Evolutionary conservation across 2,329 filamentous ascomycete genomes (phyloP).

Genomic region (Trichothecium roseum): DNA sequence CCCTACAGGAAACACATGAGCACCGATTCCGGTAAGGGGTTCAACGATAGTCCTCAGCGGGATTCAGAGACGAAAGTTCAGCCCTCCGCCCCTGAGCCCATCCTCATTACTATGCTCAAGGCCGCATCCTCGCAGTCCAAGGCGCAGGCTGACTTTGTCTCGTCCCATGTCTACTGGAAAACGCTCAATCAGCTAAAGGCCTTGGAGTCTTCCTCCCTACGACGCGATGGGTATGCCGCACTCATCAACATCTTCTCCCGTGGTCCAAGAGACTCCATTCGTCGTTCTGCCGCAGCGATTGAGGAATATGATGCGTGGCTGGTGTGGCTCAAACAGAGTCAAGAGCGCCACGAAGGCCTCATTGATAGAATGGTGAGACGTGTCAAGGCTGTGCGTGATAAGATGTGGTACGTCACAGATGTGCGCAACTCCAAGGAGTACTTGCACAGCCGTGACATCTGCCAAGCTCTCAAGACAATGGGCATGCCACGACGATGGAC

Average conservation of each 20-base stretch:
- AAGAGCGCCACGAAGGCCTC: slow-evolving; percentile 64
- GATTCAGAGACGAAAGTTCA: too few relatives aligned
- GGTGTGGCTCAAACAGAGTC: slow-evolving; percentile 72
- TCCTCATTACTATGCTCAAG: slow-evolving; percentile 63
- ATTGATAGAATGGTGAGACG: slow-evolving; percentile 67
- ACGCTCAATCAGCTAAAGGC: slow-evolving; percentile 64
- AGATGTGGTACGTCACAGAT: slow-evolving; percentile 98
- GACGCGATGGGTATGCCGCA: slow-evolving; percentile 58
- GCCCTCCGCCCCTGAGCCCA: slow-evolving; percentile 27
- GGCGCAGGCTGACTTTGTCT: slow-evolving; percentile 71
- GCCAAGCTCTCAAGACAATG: slow-evolving; percentile 86
- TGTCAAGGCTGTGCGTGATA: slow-evolving; percentile 70
- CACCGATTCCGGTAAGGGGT: slow-evolving; percentile 5
- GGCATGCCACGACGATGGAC: slow-evolving; percentile 50
- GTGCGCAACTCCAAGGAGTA: slow-evolving; percentile 85
- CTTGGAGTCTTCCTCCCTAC: slow-evolving; percentile 49
- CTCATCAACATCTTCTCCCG: slow-evolving; percentile 65
- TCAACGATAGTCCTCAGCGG: too few relatives aligned
- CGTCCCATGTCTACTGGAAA: slow-evolving; percentile 77
- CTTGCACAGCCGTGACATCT: slow-evolving; percentile 76
- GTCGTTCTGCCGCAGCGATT: slow-evolving; percentile 59
- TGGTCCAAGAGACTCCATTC: slow-evolving; percentile 58
- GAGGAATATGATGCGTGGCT: slow-evolving; percentile 76
- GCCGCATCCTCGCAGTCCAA: slow-evolving; percentile 69
- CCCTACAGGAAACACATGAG: slow-evolving; percentile 36